Evolutionary conservation across 2,329 filamentous ascomycete species (phyloP).

Genomic region (Neophaeococcomyces mojaviensis): DNA sequence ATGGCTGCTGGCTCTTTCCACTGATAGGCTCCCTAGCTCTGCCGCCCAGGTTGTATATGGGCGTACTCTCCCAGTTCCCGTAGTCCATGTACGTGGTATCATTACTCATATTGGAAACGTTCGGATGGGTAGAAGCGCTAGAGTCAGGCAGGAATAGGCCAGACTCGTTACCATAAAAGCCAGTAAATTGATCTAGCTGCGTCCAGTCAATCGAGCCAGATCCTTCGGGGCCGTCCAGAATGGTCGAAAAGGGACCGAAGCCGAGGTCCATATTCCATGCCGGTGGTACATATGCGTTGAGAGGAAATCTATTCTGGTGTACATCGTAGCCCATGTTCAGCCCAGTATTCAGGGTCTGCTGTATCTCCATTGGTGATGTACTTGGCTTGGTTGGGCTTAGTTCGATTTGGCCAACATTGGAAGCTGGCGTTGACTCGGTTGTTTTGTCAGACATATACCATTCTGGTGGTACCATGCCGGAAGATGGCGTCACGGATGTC

Average conservation of each 20-base stretch:
- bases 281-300: background rate
- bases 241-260: background rate
- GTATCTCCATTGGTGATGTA: background rate
- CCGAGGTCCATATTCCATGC: background rate
- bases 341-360: no score
- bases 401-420: background rate
- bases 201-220: slow-evolving; percentile 3
- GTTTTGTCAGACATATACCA: background rate
- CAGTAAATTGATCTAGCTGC: slow-evolving; percentile 6
- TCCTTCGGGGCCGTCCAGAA: background rate
- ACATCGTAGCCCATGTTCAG: no score
- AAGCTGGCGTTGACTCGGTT: background rate
- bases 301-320: background rate
- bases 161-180: background rate
- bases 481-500: background rate
- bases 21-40: background rate
- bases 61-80: slow-evolving; percentile 2
- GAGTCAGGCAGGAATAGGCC: background rate
- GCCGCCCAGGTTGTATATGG: background rate
- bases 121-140: background rate
- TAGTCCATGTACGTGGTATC: background rate
- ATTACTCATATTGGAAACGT: no score
- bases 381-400: background rate
- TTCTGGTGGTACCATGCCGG: background rate
- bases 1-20: background rate